These are phyloP conservation scores for Euphorbia tirucalli DNA, from an alignment of 345 rosid species.

Conservation along the genomic window DNA sequence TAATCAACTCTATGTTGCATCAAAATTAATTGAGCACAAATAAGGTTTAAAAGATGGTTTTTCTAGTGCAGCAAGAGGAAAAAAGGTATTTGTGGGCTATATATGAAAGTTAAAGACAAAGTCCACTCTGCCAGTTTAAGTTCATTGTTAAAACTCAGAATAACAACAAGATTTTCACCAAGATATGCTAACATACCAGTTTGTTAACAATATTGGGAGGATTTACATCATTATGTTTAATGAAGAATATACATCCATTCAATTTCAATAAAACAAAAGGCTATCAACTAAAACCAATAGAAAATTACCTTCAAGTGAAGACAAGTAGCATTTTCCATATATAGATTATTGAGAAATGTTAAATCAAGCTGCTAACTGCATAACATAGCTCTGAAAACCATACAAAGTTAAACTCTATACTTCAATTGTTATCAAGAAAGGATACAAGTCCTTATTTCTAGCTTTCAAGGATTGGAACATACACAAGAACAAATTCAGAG, in stretches of 20 bases:
- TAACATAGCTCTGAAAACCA: background rate
- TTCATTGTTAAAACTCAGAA: background rate
- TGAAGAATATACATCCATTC: background rate
- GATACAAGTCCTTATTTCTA: slow-evolving; percentile 54
- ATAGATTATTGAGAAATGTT: background rate
- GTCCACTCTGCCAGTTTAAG: background rate
- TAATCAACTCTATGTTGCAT: background rate
- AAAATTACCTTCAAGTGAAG: background rate
- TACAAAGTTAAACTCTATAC: background rate
- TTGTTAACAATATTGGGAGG: background rate
- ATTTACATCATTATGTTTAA: background rate
- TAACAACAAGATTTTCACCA: background rate
- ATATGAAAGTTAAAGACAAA: background rate
- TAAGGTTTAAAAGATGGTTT: background rate
- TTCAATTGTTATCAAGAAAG: background rate
- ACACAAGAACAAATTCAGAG: slow-evolving; percentile 86
- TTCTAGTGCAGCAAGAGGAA: background rate
- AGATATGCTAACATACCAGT: background rate
- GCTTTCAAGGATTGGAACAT: slow-evolving; percentile 74
- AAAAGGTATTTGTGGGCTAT: background rate
- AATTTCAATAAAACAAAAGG: background rate
- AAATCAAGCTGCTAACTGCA: background rate
- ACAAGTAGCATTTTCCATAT: background rate
- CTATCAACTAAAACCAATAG: background rate
- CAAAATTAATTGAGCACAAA: background rate